Evolutionary conservation across 768 basidiomycete genomes (phyloP).

Genomic region (Podaxis sp.): DNA sequence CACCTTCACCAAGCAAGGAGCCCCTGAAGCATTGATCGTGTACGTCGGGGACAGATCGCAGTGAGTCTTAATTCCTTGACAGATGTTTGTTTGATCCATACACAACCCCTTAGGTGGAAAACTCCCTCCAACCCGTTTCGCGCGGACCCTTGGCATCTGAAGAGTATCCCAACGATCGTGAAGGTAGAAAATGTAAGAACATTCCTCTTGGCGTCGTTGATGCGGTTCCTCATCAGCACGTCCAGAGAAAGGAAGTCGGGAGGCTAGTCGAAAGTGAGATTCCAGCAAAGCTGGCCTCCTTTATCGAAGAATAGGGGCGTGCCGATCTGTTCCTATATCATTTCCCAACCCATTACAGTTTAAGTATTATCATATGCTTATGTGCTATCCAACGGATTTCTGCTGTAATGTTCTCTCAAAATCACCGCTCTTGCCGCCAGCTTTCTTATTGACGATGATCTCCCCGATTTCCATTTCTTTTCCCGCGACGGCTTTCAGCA

Average conservation of each 20-base stretch:
- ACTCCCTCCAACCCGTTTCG: slow-evolving; percentile 55
- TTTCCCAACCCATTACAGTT: neutral
- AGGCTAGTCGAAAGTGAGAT: slow-evolving; percentile 45
- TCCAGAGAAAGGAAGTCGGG: slow-evolving; percentile 37
- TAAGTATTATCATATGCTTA: neutral
- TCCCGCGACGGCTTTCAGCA: slow-evolving; percentile 91
- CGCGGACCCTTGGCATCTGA: slow-evolving; percentile 60
- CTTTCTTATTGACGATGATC: slow-evolving; percentile 64
- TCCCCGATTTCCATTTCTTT: slow-evolving; percentile 79
- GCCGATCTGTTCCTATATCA: neutral
- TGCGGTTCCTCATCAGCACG: slow-evolving; percentile 9
- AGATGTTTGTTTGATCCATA: neutral
- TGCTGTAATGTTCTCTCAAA: slow-evolving; percentile 37
- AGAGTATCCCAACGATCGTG: slow-evolving; percentile 66
- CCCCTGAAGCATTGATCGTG: slow-evolving; percentile 58
- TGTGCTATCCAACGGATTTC: neutral
- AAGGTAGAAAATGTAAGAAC: slow-evolving; percentile 54
- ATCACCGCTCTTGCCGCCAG: slow-evolving; percentile 74
- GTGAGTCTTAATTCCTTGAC: slow-evolving; percentile 39
- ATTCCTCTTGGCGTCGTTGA: neutral
- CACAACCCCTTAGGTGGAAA: slow-evolving; percentile 60
- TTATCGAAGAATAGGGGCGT: slow-evolving; percentile 24
- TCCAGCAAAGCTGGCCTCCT: slow-evolving; percentile 25
- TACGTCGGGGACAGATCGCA: slow-evolving; percentile 66
- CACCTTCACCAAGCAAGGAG: slow-evolving; percentile 43